These are phyloP conservation scores for Penicillium steckii DNA, from an alignment of 495 filamentous ascomycete genomes.

Conservation along the genomic window DNA sequence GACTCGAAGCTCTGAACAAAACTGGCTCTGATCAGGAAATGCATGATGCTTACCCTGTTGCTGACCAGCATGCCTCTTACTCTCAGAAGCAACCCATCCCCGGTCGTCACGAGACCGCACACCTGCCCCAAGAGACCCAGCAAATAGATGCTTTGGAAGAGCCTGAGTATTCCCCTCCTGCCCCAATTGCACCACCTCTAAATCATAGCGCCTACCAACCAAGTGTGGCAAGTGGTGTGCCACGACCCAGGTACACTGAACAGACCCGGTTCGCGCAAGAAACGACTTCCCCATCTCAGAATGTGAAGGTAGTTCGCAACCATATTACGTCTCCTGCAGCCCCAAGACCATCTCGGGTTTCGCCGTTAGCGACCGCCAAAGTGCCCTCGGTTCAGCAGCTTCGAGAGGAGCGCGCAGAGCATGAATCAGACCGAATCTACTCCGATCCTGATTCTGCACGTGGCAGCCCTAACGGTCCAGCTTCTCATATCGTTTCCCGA, in stretches of 20 bases:
- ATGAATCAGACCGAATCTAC: conserved; percentile 22
- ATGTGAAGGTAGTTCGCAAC: conserved; percentile 54
- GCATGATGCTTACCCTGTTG: conserved; percentile 47
- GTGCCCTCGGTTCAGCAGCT: conserved; percentile 46
- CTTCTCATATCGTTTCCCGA: conserved; percentile 37
- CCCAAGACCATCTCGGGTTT: conserved; percentile 79
- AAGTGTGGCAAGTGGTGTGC: conserved; percentile 14
- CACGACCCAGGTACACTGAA: conserved; percentile 21
- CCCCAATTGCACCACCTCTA: conserved; percentile 38
- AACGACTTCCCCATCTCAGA: conserved; percentile 27
- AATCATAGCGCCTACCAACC: conserved; percentile 28
- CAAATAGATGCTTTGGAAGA: conserved; percentile 39
- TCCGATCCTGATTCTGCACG: conserved; percentile 24
- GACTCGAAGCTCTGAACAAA: conserved; percentile 45
- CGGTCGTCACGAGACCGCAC: conserved; percentile 17
- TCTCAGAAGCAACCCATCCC: conserved; percentile 30
- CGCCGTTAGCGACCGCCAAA: conserved; percentile 67
- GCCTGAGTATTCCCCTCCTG: conserved; percentile 51
- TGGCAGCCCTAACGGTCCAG: conserved; percentile 38
- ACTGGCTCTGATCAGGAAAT: conserved; percentile 46
- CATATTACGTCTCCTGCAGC: conserved; percentile 71
- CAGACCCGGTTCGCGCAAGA: conserved; percentile 20
- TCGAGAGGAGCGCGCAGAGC: conserved; percentile 26
- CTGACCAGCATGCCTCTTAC: conserved; percentile 36
- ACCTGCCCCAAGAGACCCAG: conserved; percentile 19